A percentile compares a stretch with the other conserved stretches of the same genome.
Evolutionary conservation across 768 basidiomycete species (phyloP).

Genomic region (Xerocomellus chrysenteron): DNA sequence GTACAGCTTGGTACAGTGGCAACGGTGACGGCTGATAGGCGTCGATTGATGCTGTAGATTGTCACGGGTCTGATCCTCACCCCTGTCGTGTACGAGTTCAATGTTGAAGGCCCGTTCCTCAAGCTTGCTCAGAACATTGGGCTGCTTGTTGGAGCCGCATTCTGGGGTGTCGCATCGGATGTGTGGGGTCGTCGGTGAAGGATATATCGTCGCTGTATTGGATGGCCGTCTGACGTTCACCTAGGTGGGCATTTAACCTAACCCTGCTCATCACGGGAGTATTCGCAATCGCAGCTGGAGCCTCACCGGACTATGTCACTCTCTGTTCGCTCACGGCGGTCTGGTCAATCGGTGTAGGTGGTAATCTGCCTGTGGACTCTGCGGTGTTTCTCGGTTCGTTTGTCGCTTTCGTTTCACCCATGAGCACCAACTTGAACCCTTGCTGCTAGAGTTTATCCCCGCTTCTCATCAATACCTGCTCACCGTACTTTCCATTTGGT

Average conservation of each 20-base stretch:
- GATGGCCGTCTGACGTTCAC: constrained; percentile 5
- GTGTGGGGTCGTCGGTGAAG: constrained; percentile 66
- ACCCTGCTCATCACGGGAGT: constrained; percentile 66
- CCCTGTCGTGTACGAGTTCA: constrained; percentile 65
- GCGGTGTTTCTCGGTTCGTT: constrained; percentile 68
- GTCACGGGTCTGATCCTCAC: constrained; percentile 65
- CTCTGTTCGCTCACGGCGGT: constrained; percentile 53
- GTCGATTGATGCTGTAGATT: constrained; percentile 37
- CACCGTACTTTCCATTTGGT: constrained; percentile 75
- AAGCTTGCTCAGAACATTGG: constrained; percentile 73
- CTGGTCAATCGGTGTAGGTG: constrained; percentile 70
- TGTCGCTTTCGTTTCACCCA: not conserved
- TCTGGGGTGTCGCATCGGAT: constrained; percentile 69
- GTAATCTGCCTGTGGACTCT: constrained; percentile 73
- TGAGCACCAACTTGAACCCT: not conserved
- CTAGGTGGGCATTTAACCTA: constrained; percentile 65
- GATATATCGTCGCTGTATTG: not conserved
- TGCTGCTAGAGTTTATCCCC: constrained; percentile 58
- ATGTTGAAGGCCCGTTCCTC: constrained; percentile 57
- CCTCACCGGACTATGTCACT: constrained; percentile 50
- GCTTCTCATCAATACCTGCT: constrained; percentile 73
- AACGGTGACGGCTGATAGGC: not conserved
- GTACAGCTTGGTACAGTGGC: constrained; percentile 16
- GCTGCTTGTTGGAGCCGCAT: constrained; percentile 62
- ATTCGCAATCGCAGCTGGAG: constrained; percentile 65